Percentiles rank a stretch among this genome's conserved stretches.
phyloP scores from a whole-genome alignment of 345 rosid genomes.

The Populus euphratica region DNA sequence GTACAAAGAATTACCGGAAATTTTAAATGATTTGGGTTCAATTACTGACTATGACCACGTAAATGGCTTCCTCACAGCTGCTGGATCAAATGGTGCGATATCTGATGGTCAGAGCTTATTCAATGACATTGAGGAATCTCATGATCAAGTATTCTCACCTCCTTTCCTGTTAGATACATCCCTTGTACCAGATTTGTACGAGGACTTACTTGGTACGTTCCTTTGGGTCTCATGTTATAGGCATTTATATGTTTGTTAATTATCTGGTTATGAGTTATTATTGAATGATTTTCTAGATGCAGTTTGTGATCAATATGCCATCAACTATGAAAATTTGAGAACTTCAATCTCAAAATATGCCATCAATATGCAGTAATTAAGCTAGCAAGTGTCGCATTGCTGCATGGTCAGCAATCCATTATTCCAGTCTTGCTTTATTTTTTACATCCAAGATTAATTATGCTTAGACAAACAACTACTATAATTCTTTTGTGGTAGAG shows the following conservation, averaged over 20 bases:
- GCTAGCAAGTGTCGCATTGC: not conserved
- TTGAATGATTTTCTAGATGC: not conserved
- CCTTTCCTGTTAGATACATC: constrained; percentile 80
- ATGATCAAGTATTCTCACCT: constrained; percentile 83
- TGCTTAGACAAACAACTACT: not conserved
- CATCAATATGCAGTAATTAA: not conserved
- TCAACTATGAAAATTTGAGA: not conserved
- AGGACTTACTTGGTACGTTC: constrained; percentile 83
- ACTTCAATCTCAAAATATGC: not conserved
- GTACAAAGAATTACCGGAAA: constrained; percentile 53
- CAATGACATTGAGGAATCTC: constrained; percentile 60
- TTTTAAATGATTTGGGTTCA: constrained; percentile 60
- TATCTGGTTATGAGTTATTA: not conserved
- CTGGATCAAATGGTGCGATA: constrained; percentile 54
- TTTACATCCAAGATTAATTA: not conserved
- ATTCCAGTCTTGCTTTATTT: not conserved
- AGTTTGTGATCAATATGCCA: not conserved
- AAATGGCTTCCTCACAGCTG: constrained; percentile 65
- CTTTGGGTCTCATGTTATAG: constrained; percentile 5
- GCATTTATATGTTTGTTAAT: not conserved
- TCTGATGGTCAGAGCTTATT: constrained; percentile 52
- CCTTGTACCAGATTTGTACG: constrained; percentile 67
- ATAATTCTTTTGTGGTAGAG: too few relatives aligned
- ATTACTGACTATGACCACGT: constrained; percentile 59
- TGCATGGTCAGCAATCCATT: not conserved